phyloP scores from a whole-genome alignment of 2,329 filamentous ascomycete genomes.

The Coniochaeta sp. region DNA sequence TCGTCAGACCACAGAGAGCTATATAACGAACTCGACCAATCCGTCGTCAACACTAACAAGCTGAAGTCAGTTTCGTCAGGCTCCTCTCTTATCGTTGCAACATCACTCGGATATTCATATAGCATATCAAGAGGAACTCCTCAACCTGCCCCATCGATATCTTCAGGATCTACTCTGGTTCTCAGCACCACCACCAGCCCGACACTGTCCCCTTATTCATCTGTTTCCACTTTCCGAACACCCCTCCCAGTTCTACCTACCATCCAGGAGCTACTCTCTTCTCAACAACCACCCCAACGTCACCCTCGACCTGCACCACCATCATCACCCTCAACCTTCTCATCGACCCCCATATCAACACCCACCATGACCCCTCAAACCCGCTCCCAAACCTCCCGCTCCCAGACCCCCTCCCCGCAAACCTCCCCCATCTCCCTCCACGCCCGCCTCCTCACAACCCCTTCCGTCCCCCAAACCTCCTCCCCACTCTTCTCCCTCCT shows the following conservation, averaged over 20 bases:
- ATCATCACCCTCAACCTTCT: background rate
- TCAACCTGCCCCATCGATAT: too few species aligned
- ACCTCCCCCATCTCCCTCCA: background rate
- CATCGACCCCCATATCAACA: background rate
- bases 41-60: background rate
- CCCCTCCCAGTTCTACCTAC: background rate
- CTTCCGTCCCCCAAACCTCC: background rate
- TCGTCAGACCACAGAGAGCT: background rate
- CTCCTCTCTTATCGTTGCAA: background rate
- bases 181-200: too few species aligned
- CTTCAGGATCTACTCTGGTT: too few species aligned
- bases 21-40: background rate
- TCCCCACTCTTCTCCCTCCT: constrained; percentile 26
- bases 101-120: too few species aligned
- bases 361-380: background rate
- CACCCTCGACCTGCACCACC: background rate
- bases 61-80: background rate
- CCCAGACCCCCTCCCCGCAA: too few species aligned
- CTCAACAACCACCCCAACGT: background rate
- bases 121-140: too few species aligned
- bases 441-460: background rate
- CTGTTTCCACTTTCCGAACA: background rate
- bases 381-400: background rate
- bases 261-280: background rate
- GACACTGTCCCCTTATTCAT: background rate